A percentile compares a stretch with the other conserved stretches of the same genome.
phyloP scores from a whole-genome alignment of 352 stramenopile species.

The Globisporangium acanthophoron region DNA sequence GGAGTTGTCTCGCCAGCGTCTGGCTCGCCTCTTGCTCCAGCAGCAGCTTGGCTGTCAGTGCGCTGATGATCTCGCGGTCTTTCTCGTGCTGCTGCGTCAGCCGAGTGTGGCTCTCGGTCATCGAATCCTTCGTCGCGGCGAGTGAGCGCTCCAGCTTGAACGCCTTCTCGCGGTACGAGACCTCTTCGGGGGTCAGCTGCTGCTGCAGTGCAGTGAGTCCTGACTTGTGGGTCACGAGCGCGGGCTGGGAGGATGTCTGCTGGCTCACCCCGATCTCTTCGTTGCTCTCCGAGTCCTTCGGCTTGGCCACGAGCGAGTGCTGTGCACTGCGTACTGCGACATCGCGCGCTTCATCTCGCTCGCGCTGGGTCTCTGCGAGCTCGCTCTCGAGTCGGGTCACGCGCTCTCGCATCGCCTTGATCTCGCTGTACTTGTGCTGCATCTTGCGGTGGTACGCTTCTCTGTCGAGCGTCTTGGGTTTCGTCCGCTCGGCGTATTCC shows the following conservation, averaged over 20 bases:
- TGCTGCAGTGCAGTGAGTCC: conserved; percentile 12
- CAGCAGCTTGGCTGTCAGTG: conserved; percentile 41
- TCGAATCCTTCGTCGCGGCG: conserved; percentile 28
- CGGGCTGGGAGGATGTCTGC: neutral
- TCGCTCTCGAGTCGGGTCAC: conserved; percentile 42
- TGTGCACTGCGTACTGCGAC: conserved; percentile 6
- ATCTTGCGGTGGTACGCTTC: conserved; percentile 67
- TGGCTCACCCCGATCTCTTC: neutral
- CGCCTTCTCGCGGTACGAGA: conserved; percentile 40
- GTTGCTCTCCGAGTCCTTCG: conserved; percentile 8
- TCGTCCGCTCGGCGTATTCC: conserved; percentile 48
- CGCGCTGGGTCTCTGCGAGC: conserved; percentile 21
- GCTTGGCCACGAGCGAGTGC: conserved; percentile 1
- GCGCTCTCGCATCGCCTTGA: conserved; percentile 43
- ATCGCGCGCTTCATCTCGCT: conserved; percentile 33
- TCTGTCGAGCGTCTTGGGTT: conserved; percentile 36
- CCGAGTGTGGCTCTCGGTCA: conserved; percentile 25
- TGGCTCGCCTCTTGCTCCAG: conserved; percentile 47
- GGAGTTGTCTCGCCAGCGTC: conserved; percentile 39
- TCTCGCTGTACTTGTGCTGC: conserved; percentile 64
- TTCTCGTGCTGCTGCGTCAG: conserved; percentile 24
- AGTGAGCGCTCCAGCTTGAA: conserved; percentile 56
- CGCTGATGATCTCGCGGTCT: conserved; percentile 25
- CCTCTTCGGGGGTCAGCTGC: conserved; percentile 22
- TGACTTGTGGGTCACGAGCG: neutral